Base-by-base conservation (phyloP, 2,329 filamentous ascomycete genomes). In the Fusarium sterilihyphosum region DNA sequence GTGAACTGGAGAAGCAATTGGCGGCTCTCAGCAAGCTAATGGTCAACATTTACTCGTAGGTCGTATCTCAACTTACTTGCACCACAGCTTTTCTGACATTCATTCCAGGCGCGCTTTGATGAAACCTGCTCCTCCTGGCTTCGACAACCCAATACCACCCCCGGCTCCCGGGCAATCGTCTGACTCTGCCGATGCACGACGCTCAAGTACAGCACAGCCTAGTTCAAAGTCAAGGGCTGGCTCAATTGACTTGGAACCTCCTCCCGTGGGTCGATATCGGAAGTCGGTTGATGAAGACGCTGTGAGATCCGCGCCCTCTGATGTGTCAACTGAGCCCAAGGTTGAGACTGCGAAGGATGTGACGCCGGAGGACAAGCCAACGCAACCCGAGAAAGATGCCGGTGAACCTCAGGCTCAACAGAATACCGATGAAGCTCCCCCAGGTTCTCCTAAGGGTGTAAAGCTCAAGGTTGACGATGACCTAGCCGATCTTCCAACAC, bases 11-110 rank as follows among this genome's bases (percentile, higher is more conserved):
- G 49, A 79, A 75, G 50, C 78, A 82, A 47, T 33, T 82, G 26
- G 72, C 68, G 1, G 67, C 61, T 17, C 62, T 82, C 1, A 80
- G 77, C 31, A 80, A 73, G 31, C 64, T 81, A 3, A 81, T 82
- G 80, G 76, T 80, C 7, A 81, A 81, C 16, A 78, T 82, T 6
- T 81, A 82, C 73, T 80, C 80, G 80, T 81, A 52, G 61, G 79
- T 80, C 5, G 3, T 17, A 12, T 6, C 14, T 2, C 2, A 6
- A n/a, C 22, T 41, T 41, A 31, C 33, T 35, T 35, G 61, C 40
- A 57, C 20, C 17, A 22, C 38, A 2, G 3, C 4, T 10, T 10
- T 52, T 20, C 73, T 78, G 18, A 78, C 35, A 4, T 0, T 10
- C 7, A 4, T 1, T 8, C 3, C 2, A 82, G 80, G 8, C 78